Percentiles rank a stretch among this genome's conserved stretches.
Evolutionary conservation across 208 protist genomes (phyloP).

Genomic region (Acanthamoeba healyi): DNA sequence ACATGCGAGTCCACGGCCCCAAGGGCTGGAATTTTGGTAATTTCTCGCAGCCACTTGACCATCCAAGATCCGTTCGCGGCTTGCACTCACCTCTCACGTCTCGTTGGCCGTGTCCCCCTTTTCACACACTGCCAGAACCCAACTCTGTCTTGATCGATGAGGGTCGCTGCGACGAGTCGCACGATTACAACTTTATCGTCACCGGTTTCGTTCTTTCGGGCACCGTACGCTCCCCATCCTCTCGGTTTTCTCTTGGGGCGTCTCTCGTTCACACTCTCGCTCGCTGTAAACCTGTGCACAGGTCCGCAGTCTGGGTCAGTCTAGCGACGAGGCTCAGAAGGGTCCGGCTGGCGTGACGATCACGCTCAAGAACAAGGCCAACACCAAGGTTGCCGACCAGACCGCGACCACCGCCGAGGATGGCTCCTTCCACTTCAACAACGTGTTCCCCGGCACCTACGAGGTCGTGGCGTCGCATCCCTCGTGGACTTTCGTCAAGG

Average conservation of each 20-base stretch:
- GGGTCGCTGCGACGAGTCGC: conserved; percentile 3
- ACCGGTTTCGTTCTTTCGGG: conserved; percentile 79
- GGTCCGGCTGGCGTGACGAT: conserved; percentile 40
- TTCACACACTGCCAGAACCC: conserved; percentile 52
- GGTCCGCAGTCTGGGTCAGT: conserved; percentile 34
- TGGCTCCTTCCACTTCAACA: conserved; percentile 69
- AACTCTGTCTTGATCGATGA: conserved; percentile 53
- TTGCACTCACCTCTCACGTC: no score
- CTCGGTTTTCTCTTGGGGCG: background rate
- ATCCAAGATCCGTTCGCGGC: background rate
- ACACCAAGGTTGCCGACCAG: conserved; percentile 4
- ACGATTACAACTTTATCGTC: conserved; percentile 77
- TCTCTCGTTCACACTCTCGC: background rate
- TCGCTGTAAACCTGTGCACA: no score
- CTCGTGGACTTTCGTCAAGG: conserved; percentile 68
- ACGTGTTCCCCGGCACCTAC: conserved; percentile 74
- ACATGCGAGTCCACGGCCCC: conserved; percentile 66
- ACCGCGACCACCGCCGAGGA: conserved; percentile 14
- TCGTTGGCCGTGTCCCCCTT: background rate
- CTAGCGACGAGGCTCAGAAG: background rate
- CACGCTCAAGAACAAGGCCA: conserved; percentile 51
- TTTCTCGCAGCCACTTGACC: background rate
- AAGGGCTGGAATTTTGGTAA: conserved; percentile 79
- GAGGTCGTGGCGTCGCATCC: conserved; percentile 63
- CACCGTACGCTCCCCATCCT: conserved; percentile 38